Conservation (phyloP, 805 yeast species). For the Lachancea sp. region DNA sequence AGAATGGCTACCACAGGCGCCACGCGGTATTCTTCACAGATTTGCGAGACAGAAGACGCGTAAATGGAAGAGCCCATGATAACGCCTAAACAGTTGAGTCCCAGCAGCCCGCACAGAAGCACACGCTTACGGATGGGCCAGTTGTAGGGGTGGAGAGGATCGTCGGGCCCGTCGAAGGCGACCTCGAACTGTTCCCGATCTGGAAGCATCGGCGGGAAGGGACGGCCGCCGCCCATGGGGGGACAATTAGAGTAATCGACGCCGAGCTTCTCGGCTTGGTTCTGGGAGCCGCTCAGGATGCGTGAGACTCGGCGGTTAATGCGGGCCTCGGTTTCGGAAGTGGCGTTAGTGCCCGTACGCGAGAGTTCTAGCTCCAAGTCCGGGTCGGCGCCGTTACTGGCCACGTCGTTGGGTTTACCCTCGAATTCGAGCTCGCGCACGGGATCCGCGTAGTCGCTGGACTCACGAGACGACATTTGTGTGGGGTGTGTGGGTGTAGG, state of each 20-base stretch:
- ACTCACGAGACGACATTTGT: background rate
- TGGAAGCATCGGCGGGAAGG: slow-evolving; percentile 56
- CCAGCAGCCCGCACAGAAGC: slow-evolving; percentile 39
- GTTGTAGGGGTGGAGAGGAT: slow-evolving; percentile 76
- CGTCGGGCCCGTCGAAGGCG: slow-evolving; percentile 69
- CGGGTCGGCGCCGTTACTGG: background rate
- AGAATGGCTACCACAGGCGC: slow-evolving; percentile 65
- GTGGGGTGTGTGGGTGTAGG: background rate
- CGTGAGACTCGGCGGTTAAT: slow-evolving; percentile 36
- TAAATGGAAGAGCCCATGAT: slow-evolving; percentile 83
- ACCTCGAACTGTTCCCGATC: slow-evolving; percentile 54
- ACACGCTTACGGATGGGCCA: slow-evolving; percentile 53
- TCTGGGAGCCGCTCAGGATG: slow-evolving; percentile 37
- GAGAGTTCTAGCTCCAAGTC: slow-evolving; percentile 2
- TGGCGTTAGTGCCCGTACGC: slow-evolving; percentile 13
- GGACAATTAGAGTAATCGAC: slow-evolving; percentile 38
- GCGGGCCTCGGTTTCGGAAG: slow-evolving; percentile 20
- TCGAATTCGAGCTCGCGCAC: background rate
- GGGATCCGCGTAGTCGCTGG: slow-evolving; percentile 1
- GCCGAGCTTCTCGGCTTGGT: slow-evolving; percentile 23
- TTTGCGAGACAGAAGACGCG: slow-evolving; percentile 49
- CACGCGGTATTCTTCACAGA: slow-evolving; percentile 50
- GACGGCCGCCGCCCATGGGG: slow-evolving; percentile 62
- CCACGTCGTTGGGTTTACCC: background rate
- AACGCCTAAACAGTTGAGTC: slow-evolving; percentile 44